These are phyloP conservation scores for Gnaphalium uliginosum DNA, from an alignment of 129 eudicot genomes.

Conservation along the genomic window DNA sequence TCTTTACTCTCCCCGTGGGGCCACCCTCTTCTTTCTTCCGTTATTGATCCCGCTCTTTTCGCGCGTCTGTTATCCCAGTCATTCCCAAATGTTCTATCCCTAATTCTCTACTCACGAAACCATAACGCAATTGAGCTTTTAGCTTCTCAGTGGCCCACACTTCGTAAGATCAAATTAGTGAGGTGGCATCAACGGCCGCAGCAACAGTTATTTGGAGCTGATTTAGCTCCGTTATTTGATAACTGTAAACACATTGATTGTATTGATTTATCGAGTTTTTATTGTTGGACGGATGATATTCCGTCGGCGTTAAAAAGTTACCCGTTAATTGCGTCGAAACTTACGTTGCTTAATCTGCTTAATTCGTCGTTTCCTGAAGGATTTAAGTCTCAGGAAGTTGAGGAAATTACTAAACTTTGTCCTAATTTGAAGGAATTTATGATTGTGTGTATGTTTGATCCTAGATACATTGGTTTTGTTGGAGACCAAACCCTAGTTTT, in stretches of 20 bases:
- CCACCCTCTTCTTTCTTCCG: slow-evolving; percentile 44
- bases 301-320: slow-evolving; percentile 42
- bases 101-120: slow-evolving; percentile 59
- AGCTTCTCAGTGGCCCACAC: slow-evolving; percentile 47
- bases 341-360: slow-evolving; percentile 51
- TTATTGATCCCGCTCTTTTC: slow-evolving; percentile 32
- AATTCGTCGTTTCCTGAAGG: slow-evolving; percentile 83
- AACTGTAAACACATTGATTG: neutral
- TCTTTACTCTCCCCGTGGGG: slow-evolving; percentile 98
- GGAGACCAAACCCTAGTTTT: slow-evolving; percentile 57
- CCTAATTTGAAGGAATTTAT: slow-evolving; percentile 56
- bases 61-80: slow-evolving; percentile 46
- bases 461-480: slow-evolving; percentile 68
- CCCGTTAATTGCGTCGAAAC: slow-evolving; percentile 30
- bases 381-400: slow-evolving; percentile 62
- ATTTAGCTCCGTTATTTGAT: slow-evolving; percentile 46
- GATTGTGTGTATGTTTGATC: slow-evolving; percentile 76
- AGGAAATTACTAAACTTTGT: slow-evolving; percentile 50
- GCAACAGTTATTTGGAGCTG: slow-evolving; percentile 43
- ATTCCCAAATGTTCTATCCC: slow-evolving; percentile 58
- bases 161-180: slow-evolving; percentile 58
- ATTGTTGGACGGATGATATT: slow-evolving; percentile 91
- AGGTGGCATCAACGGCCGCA: slow-evolving; percentile 94
- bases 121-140: slow-evolving; percentile 40
- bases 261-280: slow-evolving; percentile 60